phyloP scores from a whole-genome alignment of 2,329 filamentous ascomycete species.

The Claviceps africana region DNA sequence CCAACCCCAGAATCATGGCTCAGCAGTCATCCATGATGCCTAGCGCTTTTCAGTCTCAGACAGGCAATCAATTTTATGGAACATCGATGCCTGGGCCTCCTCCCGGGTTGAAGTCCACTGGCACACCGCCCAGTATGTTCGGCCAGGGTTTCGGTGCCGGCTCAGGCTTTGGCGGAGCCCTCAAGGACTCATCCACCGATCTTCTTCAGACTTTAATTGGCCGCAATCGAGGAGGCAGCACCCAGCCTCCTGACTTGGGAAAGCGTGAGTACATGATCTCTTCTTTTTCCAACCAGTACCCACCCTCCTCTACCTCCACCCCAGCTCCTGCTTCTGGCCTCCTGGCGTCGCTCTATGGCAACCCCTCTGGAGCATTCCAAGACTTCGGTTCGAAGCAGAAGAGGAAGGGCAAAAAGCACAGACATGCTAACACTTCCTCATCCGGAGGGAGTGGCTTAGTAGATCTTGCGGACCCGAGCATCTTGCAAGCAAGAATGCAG shows the following conservation, averaged over 20 bases:
- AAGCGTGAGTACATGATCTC: conserved; percentile 99
- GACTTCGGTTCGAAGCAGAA: conserved; percentile 93
- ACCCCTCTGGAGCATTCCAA: conserved; percentile 74
- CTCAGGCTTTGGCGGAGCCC: conserved; percentile 49
- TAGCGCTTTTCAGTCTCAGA: conserved; percentile 42
- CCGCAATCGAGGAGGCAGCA: conserved; percentile 50
- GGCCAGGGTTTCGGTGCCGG: conserved; percentile 68
- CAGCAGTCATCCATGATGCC: conserved; percentile 85
- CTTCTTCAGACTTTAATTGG: conserved; percentile 74
- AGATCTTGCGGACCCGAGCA: conserved; percentile 99
- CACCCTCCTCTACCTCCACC: conserved; percentile 65
- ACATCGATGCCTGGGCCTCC: conserved; percentile 83
- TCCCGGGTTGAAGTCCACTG: conserved; percentile 86
- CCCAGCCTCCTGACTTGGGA: conserved; percentile 67
- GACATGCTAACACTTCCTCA: conserved; percentile 99
- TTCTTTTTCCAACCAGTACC: conserved; percentile 80
- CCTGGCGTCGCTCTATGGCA: conserved; percentile 82
- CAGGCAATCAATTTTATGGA: conserved; percentile 61
- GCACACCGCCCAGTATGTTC: conserved; percentile 90
- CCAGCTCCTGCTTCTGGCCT: conserved; percentile 82
- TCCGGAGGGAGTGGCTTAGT: conserved; percentile 97
- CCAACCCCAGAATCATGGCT: conserved; percentile 66
- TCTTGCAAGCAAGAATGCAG: conserved; percentile 95
- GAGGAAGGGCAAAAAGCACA: conserved; percentile 99
- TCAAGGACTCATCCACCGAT: conserved; percentile 52